Percentiles rank a stretch among this genome's conserved stretches.
phyloP scores from a whole-genome alignment of 805 yeast species.

The Wickerhamiella alocasiicola region DNA sequence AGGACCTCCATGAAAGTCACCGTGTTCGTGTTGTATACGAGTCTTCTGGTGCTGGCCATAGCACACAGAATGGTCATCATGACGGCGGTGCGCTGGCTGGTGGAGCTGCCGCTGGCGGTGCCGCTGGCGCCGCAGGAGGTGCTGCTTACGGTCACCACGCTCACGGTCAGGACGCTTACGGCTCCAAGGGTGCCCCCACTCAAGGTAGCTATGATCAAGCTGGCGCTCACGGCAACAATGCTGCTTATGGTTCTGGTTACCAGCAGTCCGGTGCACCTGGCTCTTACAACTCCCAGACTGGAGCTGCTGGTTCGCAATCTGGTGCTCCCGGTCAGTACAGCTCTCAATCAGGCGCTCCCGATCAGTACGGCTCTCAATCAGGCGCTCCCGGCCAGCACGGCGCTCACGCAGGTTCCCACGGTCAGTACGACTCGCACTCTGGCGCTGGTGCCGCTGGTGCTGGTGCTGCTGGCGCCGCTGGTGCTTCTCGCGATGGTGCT shows the following conservation, averaged over 20 bases:
- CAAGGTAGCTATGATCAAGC: slow-evolving; percentile 16
- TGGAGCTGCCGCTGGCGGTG: slow-evolving; percentile 13
- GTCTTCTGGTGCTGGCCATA: background rate
- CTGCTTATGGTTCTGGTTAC: slow-evolving; percentile 8
- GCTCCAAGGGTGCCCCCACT: too few relatives aligned
- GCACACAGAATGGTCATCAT: background rate
- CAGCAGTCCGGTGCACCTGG: slow-evolving; percentile 9
- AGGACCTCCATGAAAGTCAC: background rate
- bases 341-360: slow-evolving; percentile 6
- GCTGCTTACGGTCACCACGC: slow-evolving; percentile 13
- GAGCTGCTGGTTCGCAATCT: background rate
- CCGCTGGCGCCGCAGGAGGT: slow-evolving; percentile 22
- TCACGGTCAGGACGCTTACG: too few relatives aligned
- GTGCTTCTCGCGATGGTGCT: background rate
- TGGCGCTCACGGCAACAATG: slow-evolving; percentile 10
- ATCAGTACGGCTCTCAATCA: too few relatives aligned
- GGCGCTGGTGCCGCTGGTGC: background rate
- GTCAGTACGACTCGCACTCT: background rate
- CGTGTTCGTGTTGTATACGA: slow-evolving; percentile 8
- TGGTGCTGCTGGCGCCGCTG: slow-evolving; percentile 3
- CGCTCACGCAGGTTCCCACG: slow-evolving; percentile 15
- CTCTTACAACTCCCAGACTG: background rate
- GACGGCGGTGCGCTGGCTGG: background rate
- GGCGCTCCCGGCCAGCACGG: too few relatives aligned
- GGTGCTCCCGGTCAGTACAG: background rate